Base-by-base conservation (phyloP, 108 stramenopile genomes). In the Bacterosira constricta region DNA sequence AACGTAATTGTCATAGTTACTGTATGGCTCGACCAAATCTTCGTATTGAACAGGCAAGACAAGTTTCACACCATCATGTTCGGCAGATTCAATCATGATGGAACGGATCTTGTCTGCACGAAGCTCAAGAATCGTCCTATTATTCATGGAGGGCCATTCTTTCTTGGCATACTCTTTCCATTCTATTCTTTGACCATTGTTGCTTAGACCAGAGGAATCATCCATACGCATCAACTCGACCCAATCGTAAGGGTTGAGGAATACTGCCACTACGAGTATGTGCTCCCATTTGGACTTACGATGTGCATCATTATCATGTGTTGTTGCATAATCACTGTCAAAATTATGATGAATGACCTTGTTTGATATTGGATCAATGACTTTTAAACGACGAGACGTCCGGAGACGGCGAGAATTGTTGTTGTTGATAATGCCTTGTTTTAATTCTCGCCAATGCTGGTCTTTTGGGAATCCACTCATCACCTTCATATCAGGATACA, bases 51-150 rank as follows among this genome's bases (percentile, higher is more conserved):
- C 36, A 25, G 70, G 55, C 15, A 82, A 55, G 4, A 68, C 69
- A 66, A 79, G 81, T 12, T 81, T 69, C 20, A 94, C 79, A 30
- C 75, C 85, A 17, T 61, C 69, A 39, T 75, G 85, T 35, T 59
- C 44, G 27, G 55, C 29, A 7, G 68, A 77, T 15, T 89, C 75
- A 32, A 72, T 64, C 36, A 88, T 63, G 3, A 77, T 73, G 49
- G 91, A 80, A 0, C 45, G 68, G 25, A 88, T 63, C 41, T 84
- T 84, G 23, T 77, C 81, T 4, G 83, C 76, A 20, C 87, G 60
- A 50, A 85, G 69, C 35, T 75, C 71, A 21, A 88, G 32, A 31
- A 94, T 87, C 47, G 88, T 90, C n/a, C n/a, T n/a, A 51, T 77
- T 66, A 62, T 57, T 46, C 1, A 34, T 20, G 11, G 69, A 62